Evolutionary conservation across 306 rosid species (phyloP).

Genomic region (Prunus mongolica): DNA sequence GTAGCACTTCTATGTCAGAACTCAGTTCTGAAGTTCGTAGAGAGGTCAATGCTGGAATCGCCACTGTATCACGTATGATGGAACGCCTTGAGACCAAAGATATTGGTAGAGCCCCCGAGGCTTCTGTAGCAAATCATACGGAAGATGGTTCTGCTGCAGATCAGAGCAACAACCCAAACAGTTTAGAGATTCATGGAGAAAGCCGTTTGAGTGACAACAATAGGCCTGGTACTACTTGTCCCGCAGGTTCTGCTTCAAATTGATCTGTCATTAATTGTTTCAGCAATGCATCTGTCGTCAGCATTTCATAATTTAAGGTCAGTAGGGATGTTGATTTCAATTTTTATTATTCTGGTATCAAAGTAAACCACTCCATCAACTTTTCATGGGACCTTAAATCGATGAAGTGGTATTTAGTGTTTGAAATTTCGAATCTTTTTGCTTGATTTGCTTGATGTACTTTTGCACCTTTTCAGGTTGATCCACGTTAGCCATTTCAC

Average conservation of each 20-base stretch:
- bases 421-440: background rate
- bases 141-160: slow-evolving; percentile 30
- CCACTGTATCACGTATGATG: slow-evolving; percentile 60
- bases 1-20: slow-evolving; percentile 57
- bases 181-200: slow-evolving; percentile 34
- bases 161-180: slow-evolving; percentile 31
- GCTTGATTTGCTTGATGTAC: background rate
- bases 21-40: slow-evolving; percentile 51
- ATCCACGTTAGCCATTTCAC: slow-evolving; percentile 16
- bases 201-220: slow-evolving; percentile 29
- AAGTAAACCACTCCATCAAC: background rate
- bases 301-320: slow-evolving; percentile 70
- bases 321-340: slow-evolving; percentile 15
- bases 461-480: background rate
- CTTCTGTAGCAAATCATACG: slow-evolving; percentile 30
- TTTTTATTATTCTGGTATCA: background rate
- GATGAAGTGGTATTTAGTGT: background rate
- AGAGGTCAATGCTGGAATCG: slow-evolving; percentile 55
- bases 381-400: background rate
- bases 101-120: slow-evolving; percentile 22
- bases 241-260: slow-evolving; percentile 43
- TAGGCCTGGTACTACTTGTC: slow-evolving; percentile 37
- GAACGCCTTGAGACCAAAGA: slow-evolving; percentile 55
- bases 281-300: slow-evolving; percentile 54
- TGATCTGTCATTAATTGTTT: slow-evolving; percentile 29